Base-by-base conservation (phyloP, 1,284 basidiomycete genomes). In the Paramarasmius palmivorus region DNA sequence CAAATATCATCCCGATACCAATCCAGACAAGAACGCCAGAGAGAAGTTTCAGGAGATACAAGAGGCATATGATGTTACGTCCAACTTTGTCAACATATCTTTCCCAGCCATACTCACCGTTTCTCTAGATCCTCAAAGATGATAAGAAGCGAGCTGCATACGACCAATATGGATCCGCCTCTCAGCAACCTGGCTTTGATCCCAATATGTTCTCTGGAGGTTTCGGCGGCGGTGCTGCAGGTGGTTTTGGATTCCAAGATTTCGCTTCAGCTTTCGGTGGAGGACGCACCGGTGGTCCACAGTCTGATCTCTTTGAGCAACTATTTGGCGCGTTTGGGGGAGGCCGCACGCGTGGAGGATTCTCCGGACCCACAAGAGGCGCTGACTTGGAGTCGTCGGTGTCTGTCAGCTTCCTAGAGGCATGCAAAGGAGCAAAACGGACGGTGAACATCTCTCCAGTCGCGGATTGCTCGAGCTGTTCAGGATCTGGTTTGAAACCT, bases 21-120 rank as follows among this genome's bases (percentile, higher is more conserved):
- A 95, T 73, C 92, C 95, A 56, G 95, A 98, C 68, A 89, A 92
- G 63, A 81, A 81, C 46, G 93, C 96, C 0, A 90, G 93, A 64
- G 92, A 93, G 59, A 92, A 92, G 67, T 99, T 99, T 70, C 83
- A 96, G 29, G 95, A 99, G 70, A 98, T 99, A 55, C 97, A 99
- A 71, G 83, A 87, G 61, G 97, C 97, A 9, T 99, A 98, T 74
- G 97, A 99, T 71, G 93, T 97, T 63, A 63, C 90, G 73, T 49
- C 50, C 55, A 53, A 59, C 46, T 19, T 23, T 53, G 49, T 35
- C 35, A 49, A 52, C 54, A 46, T 44, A 23, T 50, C 35, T 50
- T 58, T 56, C 58, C 52, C 53, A 37, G 29, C 47, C 52, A 55
- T 26, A 56, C 40, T 55, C 51, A 63, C 47, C 47, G 46, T 62